phyloP scores from a whole-genome alignment of 1,284 basidiomycete species.

The Cutaneotrichosporon cutaneum region DNA sequence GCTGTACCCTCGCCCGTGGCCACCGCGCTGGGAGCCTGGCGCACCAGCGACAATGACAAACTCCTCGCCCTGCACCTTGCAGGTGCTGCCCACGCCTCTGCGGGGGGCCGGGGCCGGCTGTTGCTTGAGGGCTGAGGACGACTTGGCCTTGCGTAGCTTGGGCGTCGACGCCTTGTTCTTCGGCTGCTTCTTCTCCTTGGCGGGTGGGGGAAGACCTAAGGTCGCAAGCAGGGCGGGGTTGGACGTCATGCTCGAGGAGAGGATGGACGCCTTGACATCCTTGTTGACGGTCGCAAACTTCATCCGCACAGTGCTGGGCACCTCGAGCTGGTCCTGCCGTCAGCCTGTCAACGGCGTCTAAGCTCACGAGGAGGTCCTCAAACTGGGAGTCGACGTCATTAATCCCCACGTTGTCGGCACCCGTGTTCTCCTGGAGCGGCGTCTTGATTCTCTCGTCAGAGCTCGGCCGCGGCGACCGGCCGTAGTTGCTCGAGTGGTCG shows the following conservation, averaged over 20 bases:
- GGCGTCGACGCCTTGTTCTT: constrained; percentile 42
- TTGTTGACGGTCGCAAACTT: constrained; percentile 44
- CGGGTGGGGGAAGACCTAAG: constrained; percentile 38
- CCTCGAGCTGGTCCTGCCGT: constrained; percentile 44
- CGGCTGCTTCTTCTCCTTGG: constrained; percentile 27
- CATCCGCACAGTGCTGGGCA: constrained; percentile 42
- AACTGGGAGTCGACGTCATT: constrained; percentile 43
- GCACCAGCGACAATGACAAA: constrained; percentile 39
- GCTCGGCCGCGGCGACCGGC: constrained; percentile 4
- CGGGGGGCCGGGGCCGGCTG: constrained; percentile 20
- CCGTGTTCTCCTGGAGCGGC: constrained; percentile 20
- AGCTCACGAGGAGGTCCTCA: constrained; percentile 41
- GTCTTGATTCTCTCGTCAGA: constrained; percentile 22
- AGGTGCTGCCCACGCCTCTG: constrained; percentile 18
- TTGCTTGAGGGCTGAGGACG: constrained; percentile 27
- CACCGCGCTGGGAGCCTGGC: background rate
- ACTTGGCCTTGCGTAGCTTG: constrained; percentile 44
- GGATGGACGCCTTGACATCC: constrained; percentile 46
- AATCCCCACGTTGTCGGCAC: constrained; percentile 9
- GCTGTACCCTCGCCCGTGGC: constrained; percentile 7
- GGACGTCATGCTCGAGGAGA: constrained; percentile 38
- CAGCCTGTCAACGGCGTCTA: background rate
- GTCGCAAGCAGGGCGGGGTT: constrained; percentile 44
- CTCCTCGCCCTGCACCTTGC: constrained; percentile 24
- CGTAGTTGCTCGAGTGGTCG: constrained; percentile 7